Percentiles rank a stretch among this genome's conserved stretches.
Evolutionary conservation across 345 rosid genomes (phyloP).

Genomic region (Erysimum cheiranthoides): DNA sequence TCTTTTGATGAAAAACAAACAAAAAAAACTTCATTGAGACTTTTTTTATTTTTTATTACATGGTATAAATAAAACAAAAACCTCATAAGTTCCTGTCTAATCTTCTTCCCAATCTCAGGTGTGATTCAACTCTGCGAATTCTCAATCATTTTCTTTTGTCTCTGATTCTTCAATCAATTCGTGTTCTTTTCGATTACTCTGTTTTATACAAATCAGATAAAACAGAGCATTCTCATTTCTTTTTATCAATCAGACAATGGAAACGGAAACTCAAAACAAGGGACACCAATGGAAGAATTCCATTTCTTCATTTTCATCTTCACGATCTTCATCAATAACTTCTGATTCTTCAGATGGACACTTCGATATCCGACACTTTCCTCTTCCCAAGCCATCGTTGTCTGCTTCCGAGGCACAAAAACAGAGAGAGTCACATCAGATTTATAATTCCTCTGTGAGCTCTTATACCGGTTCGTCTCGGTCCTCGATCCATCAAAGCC

Average conservation of each 20-base stretch:
- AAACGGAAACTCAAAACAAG: conserved; percentile 19
- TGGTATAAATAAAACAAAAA: conserved; percentile 16
- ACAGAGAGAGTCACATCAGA: conserved; percentile 31
- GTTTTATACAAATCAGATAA: neutral
- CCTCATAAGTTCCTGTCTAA: neutral
- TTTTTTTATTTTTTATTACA: neutral
- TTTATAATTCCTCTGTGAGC: conserved; percentile 14
- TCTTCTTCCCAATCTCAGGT: neutral
- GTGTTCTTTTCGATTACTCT: neutral
- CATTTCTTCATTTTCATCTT: conserved; percentile 37
- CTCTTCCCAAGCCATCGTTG: conserved; percentile 41
- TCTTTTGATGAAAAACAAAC: too few relatives aligned
- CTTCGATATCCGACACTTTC: conserved; percentile 35
- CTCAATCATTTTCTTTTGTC: neutral
- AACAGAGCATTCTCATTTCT: conserved; percentile 13
- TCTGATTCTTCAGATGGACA: conserved; percentile 47
- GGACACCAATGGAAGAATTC: conserved; percentile 25
- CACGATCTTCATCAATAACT: conserved; percentile 39
- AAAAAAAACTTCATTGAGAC: neutral
- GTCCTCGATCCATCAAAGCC: conserved; percentile 10
- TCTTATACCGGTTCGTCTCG: conserved; percentile 36
- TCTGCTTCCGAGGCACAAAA: conserved; percentile 43
- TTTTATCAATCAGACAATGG: conserved; percentile 8
- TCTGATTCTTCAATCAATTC: neutral
- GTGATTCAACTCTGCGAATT: neutral